Percentiles rank a stretch among this genome's conserved stretches.
These are phyloP conservation scores for Fusarium lyarnte DNA, from an alignment of 2,329 filamentous ascomycete genomes.

Conservation along the genomic window DNA sequence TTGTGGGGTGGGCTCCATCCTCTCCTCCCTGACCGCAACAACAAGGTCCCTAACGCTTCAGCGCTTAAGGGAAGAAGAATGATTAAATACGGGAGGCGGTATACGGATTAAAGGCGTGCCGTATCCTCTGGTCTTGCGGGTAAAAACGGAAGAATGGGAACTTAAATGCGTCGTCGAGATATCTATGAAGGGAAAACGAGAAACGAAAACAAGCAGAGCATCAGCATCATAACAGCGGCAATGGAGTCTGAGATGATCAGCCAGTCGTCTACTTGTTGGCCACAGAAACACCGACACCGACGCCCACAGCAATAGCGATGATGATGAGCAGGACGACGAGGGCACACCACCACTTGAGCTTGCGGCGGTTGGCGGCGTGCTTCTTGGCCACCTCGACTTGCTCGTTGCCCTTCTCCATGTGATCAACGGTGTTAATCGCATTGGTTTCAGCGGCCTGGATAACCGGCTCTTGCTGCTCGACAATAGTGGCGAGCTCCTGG, in stretches of 20 bases:
- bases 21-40: constrained; percentile 15
- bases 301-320: constrained; percentile 63
- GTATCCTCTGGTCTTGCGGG: constrained; percentile 25
- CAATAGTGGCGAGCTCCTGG: constrained; percentile 77
- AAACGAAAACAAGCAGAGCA: constrained; percentile 27
- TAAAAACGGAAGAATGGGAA: constrained; percentile 1
- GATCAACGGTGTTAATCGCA: constrained; percentile 70
- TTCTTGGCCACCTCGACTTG: constrained; percentile 75
- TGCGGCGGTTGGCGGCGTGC: constrained; percentile 72
- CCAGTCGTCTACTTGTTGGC: constrained; percentile 34
- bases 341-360: constrained; percentile 85
- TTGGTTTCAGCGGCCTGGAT: constrained; percentile 71
- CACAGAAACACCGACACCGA: constrained; percentile 63
- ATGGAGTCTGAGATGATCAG: background rate
- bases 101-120: constrained; percentile 22
- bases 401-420: constrained; percentile 74
- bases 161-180: constrained; percentile 27
- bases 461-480: constrained; percentile 75
- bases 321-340: constrained; percentile 68
- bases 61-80: constrained; percentile 30
- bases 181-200: constrained; percentile 35
- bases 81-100: constrained; percentile 39
- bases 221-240: constrained; percentile 17
- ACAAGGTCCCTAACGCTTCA: constrained; percentile 23
- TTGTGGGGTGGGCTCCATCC: constrained; percentile 1